A percentile compares a stretch with the other conserved stretches of the same genome.
These are phyloP conservation scores for Vickermania ingenoplastis DNA, from an alignment of 208 protist species.

Conservation along the genomic window DNA sequence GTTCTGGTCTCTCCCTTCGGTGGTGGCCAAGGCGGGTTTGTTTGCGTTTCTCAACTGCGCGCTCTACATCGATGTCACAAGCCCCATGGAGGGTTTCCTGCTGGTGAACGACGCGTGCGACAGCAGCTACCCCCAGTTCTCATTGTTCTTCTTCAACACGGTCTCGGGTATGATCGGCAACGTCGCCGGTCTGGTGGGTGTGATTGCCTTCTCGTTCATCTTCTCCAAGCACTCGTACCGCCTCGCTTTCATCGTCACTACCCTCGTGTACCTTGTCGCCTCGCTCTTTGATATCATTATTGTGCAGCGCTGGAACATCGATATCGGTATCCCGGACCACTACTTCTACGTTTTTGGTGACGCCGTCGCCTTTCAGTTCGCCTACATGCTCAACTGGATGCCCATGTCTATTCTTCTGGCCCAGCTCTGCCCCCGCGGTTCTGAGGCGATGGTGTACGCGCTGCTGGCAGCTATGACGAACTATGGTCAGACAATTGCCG, in stretches of 20 bases:
- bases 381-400: conserved; percentile 67
- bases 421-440: conserved; percentile 71
- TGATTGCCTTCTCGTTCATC: conserved; percentile 44
- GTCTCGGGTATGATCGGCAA: conserved; percentile 34
- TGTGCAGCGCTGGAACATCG: conserved; percentile 62
- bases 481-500: conserved; percentile 42
- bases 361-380: conserved; percentile 45
- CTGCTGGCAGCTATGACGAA: conserved; percentile 76
- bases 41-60: conserved; percentile 43
- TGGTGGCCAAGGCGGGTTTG: conserved; percentile 57
- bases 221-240: conserved; percentile 57
- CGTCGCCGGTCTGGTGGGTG: conserved; percentile 44
- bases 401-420: conserved; percentile 65
- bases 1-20: conserved; percentile 50
- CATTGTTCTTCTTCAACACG: conserved; percentile 64
- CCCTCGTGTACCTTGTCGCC: conserved; percentile 26
- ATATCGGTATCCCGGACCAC: conserved; percentile 45
- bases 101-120: conserved; percentile 10
- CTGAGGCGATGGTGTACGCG: conserved; percentile 72
- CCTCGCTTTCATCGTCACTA: conserved; percentile 41
- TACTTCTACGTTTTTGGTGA: conserved; percentile 68
- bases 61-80: conserved; percentile 41
- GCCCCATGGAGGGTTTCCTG: conserved; percentile 50
- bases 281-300: conserved; percentile 66
- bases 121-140: conserved; percentile 53